Evolutionary conservation across 2,329 filamentous ascomycete species (phyloP).

Genomic region (Fusarium xyrophilum): DNA sequence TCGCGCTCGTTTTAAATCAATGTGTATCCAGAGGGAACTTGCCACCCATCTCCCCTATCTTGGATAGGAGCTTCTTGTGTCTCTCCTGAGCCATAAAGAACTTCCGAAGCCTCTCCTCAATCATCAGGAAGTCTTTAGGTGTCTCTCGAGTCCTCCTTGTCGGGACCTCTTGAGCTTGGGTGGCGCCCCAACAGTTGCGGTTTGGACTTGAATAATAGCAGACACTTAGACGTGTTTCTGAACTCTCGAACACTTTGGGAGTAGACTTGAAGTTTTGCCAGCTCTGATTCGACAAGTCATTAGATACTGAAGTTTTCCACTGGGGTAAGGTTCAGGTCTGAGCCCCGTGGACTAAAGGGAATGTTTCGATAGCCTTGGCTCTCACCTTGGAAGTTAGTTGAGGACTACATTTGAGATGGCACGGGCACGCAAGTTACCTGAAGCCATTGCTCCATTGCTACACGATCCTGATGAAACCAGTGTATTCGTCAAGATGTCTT

Average conservation of each 20-base stretch:
- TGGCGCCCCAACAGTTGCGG: not conserved
- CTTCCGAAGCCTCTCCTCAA: too few relatives aligned
- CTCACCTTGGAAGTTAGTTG: not conserved
- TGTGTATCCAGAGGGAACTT: too few relatives aligned
- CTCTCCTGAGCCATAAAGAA: too few relatives aligned
- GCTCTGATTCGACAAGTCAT: not conserved
- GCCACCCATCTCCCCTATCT: too few relatives aligned
- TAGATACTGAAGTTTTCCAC: not conserved
- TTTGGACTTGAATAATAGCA: too few relatives aligned
- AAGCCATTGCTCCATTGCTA: not conserved
- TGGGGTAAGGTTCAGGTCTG: not conserved
- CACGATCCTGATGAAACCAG: not conserved
- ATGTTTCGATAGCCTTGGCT: too few relatives aligned
- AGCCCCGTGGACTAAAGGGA: not conserved
- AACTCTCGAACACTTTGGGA: too few relatives aligned
- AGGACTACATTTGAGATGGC: not conserved
- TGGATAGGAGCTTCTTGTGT: too few relatives aligned
- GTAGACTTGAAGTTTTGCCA: too few relatives aligned
- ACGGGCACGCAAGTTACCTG: accelerated
- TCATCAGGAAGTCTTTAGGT: too few relatives aligned
- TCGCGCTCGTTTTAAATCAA: not conserved
- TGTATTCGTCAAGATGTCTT: not conserved
- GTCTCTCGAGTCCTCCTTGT: too few relatives aligned
- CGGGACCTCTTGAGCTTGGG: not conserved
- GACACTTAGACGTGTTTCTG: too few relatives aligned